Conservation (phyloP, 345 rosid species). For the Boechera divaricarpa region DNA sequence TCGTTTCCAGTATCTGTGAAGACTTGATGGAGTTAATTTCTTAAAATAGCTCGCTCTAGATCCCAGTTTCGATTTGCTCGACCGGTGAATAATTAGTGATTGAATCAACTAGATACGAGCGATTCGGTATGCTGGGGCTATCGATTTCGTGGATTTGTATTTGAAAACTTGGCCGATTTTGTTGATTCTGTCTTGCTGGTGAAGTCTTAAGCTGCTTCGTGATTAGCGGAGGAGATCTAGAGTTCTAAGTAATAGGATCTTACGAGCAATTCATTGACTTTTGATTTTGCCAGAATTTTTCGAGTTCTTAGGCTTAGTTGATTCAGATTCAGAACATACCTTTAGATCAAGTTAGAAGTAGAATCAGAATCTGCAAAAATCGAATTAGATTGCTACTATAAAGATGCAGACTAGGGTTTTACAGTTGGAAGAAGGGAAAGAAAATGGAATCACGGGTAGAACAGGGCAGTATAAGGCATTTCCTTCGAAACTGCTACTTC, state of each 20-base stretch:
- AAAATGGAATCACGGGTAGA: conserved; percentile 47
- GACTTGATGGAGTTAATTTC: conserved; percentile 15
- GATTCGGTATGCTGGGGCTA: conserved; percentile 4
- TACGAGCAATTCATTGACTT: conserved; percentile 4
- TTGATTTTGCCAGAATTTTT: neutral
- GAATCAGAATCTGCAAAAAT: conserved; percentile 8
- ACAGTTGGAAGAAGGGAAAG: conserved; percentile 76
- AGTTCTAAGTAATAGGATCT: conserved; percentile 6
- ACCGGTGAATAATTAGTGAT: neutral
- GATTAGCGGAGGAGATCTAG: conserved; percentile 25
- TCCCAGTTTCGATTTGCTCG: conserved; percentile 17
- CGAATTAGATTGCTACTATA: conserved; percentile 23
- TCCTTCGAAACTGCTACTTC: conserved; percentile 58
- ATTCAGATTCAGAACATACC: conserved; percentile 8
- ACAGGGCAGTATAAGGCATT: conserved; percentile 56
- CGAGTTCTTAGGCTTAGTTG: conserved; percentile 18
- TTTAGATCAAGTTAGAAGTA: conserved; percentile 32
- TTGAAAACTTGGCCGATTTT: neutral
- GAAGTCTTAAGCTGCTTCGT: conserved; percentile 28
- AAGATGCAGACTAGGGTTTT: conserved; percentile 67
- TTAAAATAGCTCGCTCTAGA: conserved; percentile 29
- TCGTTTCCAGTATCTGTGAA: conserved; percentile 1
- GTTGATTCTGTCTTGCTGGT: neutral
- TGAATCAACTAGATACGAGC: conserved; percentile 20
- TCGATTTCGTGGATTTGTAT: conserved; percentile 18